Percentiles rank a stretch among this genome's conserved stretches.
Conservation (phyloP, 345 rosid genomes). For the Alliaria petiolata region DNA sequence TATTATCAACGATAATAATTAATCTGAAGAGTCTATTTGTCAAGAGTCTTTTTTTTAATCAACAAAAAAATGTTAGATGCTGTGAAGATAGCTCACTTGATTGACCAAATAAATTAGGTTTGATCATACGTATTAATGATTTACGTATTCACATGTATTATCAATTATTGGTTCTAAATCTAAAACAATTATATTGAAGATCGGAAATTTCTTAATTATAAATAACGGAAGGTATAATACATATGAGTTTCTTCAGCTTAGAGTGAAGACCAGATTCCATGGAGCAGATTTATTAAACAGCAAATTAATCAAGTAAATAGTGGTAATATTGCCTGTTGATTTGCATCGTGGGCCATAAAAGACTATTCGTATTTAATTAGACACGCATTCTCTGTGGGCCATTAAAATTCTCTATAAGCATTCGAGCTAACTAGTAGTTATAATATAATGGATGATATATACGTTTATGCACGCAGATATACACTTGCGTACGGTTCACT, state of each 20-base stretch:
- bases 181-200: not conserved
- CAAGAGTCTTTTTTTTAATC: not conserved
- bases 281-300: not conserved
- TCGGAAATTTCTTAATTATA: not conserved
- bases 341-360: conserved; percentile 28
- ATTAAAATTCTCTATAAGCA: conserved; percentile 10
- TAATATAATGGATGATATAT: not conserved
- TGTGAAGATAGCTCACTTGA: not conserved
- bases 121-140: not conserved
- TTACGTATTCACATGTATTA: not conserved
- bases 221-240: not conserved
- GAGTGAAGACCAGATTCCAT: not conserved
- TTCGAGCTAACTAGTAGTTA: not conserved
- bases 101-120: not conserved
- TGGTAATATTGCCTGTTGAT: conserved; percentile 12
- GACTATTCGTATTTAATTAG: conserved; percentile 20
- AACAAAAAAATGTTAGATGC: not conserved
- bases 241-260: not conserved
- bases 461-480: not conserved
- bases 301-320: conserved; percentile 17
- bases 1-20: not conserved
- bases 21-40: not conserved
- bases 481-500: conserved; percentile 22
- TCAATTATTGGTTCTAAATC: not conserved
- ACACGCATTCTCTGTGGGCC: conserved; percentile 31